Conservation (phyloP, 768 basidiomycete species). For the Amanita pseudoporphyria region DNA sequence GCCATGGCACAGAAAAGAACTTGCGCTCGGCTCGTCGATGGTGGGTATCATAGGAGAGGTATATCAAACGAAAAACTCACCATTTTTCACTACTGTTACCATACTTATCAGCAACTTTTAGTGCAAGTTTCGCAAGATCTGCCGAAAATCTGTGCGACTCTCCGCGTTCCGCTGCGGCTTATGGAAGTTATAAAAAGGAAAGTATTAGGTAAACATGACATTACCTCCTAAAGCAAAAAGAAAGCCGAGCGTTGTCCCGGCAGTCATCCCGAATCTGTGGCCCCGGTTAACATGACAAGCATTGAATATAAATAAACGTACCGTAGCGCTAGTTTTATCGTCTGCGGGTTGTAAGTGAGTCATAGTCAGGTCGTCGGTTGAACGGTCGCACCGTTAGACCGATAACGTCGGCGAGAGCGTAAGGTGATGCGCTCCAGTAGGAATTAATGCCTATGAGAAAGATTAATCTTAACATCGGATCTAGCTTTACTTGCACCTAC, state of each 20-base stretch:
- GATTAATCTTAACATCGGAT: not conserved
- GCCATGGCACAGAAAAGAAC: constrained; percentile 54
- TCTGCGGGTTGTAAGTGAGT: constrained; percentile 25
- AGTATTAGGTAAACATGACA: constrained; percentile 1
- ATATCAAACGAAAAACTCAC: constrained; percentile 21
- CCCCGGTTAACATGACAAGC: not conserved
- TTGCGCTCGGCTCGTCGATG: constrained; percentile 40
- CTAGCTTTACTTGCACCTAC: constrained; percentile 19
- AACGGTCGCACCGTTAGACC: constrained; percentile 43
- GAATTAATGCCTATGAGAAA: constrained; percentile 47
- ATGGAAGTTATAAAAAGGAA: constrained; percentile 6
- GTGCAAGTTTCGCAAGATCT: constrained; percentile 55
- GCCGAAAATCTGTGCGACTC: constrained; percentile 60
- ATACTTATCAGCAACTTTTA: constrained; percentile 57
- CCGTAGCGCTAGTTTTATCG: constrained; percentile 56
- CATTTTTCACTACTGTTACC: constrained; percentile 62
- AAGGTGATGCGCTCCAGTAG: constrained; percentile 54
- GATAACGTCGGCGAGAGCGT: constrained; percentile 50
- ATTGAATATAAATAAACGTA: constrained; percentile 15
- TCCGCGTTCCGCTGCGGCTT: constrained; percentile 50
- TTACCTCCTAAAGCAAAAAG: constrained; percentile 62
- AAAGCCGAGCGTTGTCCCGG: constrained; percentile 61
- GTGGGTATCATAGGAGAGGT: constrained; percentile 6
- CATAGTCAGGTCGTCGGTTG: not conserved
- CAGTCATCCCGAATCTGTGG: constrained; percentile 53